Evolutionary conservation across 192 early-diverging fungal species (phyloP), one percentile per base, ranked within the genome.

Genomic region (Ramicandelaber brevisporus): DNA sequence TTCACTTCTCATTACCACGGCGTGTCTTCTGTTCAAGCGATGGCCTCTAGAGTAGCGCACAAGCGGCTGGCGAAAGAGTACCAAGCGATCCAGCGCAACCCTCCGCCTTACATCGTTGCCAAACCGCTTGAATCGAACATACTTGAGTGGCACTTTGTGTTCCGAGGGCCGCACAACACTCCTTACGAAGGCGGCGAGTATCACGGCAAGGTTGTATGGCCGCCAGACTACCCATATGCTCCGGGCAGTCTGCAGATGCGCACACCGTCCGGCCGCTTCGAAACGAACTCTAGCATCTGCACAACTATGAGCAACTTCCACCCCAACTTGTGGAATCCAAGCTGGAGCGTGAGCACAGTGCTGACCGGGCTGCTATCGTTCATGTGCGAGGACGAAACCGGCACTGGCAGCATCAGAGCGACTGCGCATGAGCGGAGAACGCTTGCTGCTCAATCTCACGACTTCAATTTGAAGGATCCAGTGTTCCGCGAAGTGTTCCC

Each of bases 131-230:
- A 99, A 40, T 49, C 49, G 22, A 87, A 99, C 48, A 93, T 99
- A 36, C 67, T 95, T 19, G 89, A 96, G 54, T 99, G 93, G 84
- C 88, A 98, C 53, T 98, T 95, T 50, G 70, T 98, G 15, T 68
- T 98, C 26, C 70, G 70, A 25, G 93, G 93, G 18, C 93, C 93
- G 30, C 77, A 80, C n/a, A 84, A 84, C 27, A 84, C 84, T 5
- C 78, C 80, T 12, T 98, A 89, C 33, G 61, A 65, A 28, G 78
- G 70, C 35, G 93, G 93, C 27, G 75, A 90, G 54, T 98, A 88
- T 51, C 78, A 87, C 41, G 93, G 90, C 37, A 78, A 64, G 40
- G 55, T 99, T n/a, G 57, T 61, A 11, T 98, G 95, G 36, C 93
- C 93, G 3, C 25, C 73, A 17, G 87, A 92, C 41, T 98, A 98